These are phyloP conservation scores for Neotropicomus parvogracilis DNA, from an alignment of 1,284 basidiomycete species.

Conservation along the genomic window DNA sequence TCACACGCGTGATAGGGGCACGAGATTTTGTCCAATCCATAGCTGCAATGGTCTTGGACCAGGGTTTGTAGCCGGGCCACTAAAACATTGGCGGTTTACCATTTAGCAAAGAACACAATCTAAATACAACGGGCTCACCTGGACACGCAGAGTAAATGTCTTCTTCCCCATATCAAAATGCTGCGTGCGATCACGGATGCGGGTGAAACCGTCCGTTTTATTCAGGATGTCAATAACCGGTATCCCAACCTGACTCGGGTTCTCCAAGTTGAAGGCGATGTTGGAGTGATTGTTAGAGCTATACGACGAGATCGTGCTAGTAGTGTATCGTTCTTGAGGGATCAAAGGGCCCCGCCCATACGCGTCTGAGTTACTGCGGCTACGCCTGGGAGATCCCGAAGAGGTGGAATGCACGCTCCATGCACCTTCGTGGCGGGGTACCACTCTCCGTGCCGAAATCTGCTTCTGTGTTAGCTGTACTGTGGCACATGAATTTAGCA, in stretches of 20 bases:
- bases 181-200: slow-evolving; percentile 13
- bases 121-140: slow-evolving; percentile 12
- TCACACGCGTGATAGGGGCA: slow-evolving; percentile 34
- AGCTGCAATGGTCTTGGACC: slow-evolving; percentile 30
- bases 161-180: slow-evolving; percentile 24
- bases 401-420: slow-evolving; percentile 10
- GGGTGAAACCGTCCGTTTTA: slow-evolving; percentile 9
- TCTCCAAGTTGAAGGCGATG: slow-evolving; percentile 24
- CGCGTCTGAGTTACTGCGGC: slow-evolving; percentile 1
- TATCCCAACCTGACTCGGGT: slow-evolving; percentile 20
- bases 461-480: slow-evolving; percentile 21
- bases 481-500: neutral
- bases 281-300: slow-evolving; percentile 1
- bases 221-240: slow-evolving; percentile 22
- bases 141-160: slow-evolving; percentile 31
- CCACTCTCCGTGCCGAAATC: slow-evolving; percentile 20
- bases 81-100: slow-evolving; percentile 1
- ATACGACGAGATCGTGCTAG: slow-evolving; percentile 13
- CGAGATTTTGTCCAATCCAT: slow-evolving; percentile 31
- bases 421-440: slow-evolving; percentile 15
- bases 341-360: slow-evolving; percentile 21
- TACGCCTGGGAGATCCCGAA: slow-evolving; percentile 5
- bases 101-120: neutral
- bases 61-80: slow-evolving; percentile 34
- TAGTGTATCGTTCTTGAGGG: slow-evolving; percentile 24